Base-by-base conservation (phyloP, 305 asterid genomes). In the Fraxinus dipetala region DNA sequence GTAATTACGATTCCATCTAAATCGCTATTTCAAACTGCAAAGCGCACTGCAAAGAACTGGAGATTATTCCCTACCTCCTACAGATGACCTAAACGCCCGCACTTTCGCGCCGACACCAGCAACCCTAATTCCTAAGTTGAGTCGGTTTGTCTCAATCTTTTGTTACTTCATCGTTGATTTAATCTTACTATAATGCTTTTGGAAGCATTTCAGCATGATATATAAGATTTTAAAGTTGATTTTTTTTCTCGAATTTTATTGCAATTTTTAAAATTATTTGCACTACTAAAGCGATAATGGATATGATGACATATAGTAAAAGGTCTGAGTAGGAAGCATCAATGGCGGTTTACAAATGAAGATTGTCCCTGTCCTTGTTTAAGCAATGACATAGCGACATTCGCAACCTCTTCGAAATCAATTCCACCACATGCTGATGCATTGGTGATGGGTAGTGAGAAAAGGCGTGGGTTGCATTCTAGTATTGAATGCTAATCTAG, bases 221-320 rank as follows among this genome's bases (percentile, higher is more conserved):
- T 3, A 67, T 1, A 67, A 26, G 74, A 28, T 67, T 67, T 3
- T 67, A 30, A 26, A 3, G 35, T 30, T 67, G 10, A 22, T 22
- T 10, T 11, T 11, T 10, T 28, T 13, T 4, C 74, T 67, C 74
- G 4, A 67, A 13, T 26, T 67, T 32, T 11, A 43, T 43, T 43
- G n/a, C 54, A 43, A 43, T 10, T 43, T 43, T n/a, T 43, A 2
- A 43, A 67, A 28, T 67, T 67, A 28, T 30, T 30, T 67, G 38
- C 20, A 14, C 31, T 13, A 5, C 18, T 67, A 1, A 61, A 61
- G 70, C 9, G 35, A 67, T 67, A 63, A 81, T 85, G 97, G 98
- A 92, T 81, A 90, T 93, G 98, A 93, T 92, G 98, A 84, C 87
- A 82, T 75, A 22, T 85, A 85, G 98, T 93, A 92, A 93, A 93